phyloP scores from a whole-genome alignment of 2,329 filamentous ascomycete genomes.

The Neoscytalidium dimidiatum region DNA sequence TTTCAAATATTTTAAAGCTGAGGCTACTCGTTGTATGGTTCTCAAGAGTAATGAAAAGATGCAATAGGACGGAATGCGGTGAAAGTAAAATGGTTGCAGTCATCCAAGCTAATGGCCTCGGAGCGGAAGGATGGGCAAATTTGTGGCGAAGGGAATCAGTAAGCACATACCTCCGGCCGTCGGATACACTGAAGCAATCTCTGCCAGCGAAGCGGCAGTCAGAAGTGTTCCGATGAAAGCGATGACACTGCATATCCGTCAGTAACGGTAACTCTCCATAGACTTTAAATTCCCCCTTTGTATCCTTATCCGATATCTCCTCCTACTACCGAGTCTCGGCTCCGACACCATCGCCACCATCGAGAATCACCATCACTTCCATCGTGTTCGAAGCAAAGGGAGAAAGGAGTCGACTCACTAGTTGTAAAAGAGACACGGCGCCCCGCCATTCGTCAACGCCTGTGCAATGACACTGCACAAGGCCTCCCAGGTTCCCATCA shows the following conservation, averaged over 20 bases:
- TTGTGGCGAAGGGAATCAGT: conserved; percentile 59
- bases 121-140: not conserved
- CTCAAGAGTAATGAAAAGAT: too few relatives aligned
- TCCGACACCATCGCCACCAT: conserved; percentile 26
- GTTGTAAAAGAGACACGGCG: conserved; percentile 51
- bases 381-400: not conserved
- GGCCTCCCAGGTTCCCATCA: conserved; percentile 57
- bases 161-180: conserved; percentile 55
- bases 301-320: too few relatives aligned
- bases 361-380: not conserved
- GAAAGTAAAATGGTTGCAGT: too few relatives aligned
- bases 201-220: conserved; percentile 67
- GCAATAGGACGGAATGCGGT: too few relatives aligned
- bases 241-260: conserved; percentile 29
- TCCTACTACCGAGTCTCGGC: not conserved
- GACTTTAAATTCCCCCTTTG: too few relatives aligned
- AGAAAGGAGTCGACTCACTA: not conserved
- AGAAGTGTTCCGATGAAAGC: conserved; percentile 59
- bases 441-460: conserved; percentile 48
- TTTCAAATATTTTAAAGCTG: too few relatives aligned
- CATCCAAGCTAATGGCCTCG: too few relatives aligned
- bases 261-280: not conserved
- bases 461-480: conserved; percentile 49
- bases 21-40: too few relatives aligned
- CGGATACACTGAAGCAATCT: conserved; percentile 73